These are phyloP conservation scores for Peribolospora kevripleyi DNA, from an alignment of 768 basidiomycete species.

Conservation along the genomic window DNA sequence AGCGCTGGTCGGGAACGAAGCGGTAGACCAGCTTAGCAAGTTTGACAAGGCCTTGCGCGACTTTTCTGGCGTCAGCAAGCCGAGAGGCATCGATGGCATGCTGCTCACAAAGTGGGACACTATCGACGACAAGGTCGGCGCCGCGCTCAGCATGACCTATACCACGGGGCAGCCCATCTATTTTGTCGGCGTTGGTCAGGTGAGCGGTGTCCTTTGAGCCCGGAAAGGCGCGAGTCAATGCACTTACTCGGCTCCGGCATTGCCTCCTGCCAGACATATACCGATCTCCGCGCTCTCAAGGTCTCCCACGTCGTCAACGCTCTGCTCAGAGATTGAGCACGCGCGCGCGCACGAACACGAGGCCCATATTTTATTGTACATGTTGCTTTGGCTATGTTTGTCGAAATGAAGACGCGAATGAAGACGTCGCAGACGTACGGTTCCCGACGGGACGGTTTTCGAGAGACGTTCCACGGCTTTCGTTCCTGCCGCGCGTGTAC, in stretches of 20 bases:
- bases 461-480: too few species aligned
- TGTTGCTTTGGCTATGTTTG: too few species aligned
- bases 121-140: conserved; percentile 93
- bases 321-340: conserved; percentile 44
- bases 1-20: conserved; percentile 93
- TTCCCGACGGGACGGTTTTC: too few species aligned
- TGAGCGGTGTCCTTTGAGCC: conserved; percentile 16
- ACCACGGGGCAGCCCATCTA: conserved; percentile 96
- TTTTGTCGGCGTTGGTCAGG: conserved; percentile 95
- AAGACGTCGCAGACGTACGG: too few species aligned
- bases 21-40: conserved; percentile 88
- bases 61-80: conserved; percentile 49
- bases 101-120: conserved; percentile 98
- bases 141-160: conserved; percentile 95
- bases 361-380: too few species aligned
- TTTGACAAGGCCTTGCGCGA: conserved; percentile 85
- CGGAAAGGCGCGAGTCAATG: conserved; percentile 2
- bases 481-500: too few species aligned
- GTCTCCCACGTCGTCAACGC: conserved; percentile 86
- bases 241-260: background rate
- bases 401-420: too few species aligned
- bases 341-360: too few species aligned
- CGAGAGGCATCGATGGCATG: conserved; percentile 93
- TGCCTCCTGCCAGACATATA: conserved; percentile 48
- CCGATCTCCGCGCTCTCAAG: conserved; percentile 69